Percentiles rank a stretch among this genome's conserved stretches.
Evolutionary conservation across 1,284 basidiomycete genomes (phyloP).

Genomic region (Xerocomus nothofagi): DNA sequence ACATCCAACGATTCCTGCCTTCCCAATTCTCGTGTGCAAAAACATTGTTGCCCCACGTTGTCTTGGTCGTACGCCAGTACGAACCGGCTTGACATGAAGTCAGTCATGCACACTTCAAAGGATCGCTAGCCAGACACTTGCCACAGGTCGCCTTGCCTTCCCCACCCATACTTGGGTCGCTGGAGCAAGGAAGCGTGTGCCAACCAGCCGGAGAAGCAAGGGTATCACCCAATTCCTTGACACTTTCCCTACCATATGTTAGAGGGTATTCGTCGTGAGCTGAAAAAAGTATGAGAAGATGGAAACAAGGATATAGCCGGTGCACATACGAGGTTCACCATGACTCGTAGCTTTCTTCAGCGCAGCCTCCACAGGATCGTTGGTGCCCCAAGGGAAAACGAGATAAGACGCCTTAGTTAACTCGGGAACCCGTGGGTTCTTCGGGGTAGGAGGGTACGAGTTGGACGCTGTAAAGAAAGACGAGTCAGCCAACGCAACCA

Average conservation of each 20-base stretch:
- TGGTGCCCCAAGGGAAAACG: constrained; percentile 73
- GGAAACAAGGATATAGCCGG: background rate
- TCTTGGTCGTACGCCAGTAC: constrained; percentile 64
- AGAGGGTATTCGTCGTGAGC: constrained; percentile 12
- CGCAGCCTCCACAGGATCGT: constrained; percentile 66
- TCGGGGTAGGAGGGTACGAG: constrained; percentile 27
- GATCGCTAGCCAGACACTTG: background rate
- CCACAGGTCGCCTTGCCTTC: constrained; percentile 12
- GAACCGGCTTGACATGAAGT: constrained; percentile 25
- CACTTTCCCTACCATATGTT: constrained; percentile 22
- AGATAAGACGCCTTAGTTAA: constrained; percentile 54
- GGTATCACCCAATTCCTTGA: constrained; percentile 28
- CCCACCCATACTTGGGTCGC: constrained; percentile 46
- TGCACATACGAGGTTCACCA: constrained; percentile 14
- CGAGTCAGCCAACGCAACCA: background rate
- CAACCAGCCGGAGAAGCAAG: constrained; percentile 86
- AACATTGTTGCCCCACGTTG: constrained; percentile 90
- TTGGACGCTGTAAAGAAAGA: constrained; percentile 7
- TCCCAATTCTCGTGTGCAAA: constrained; percentile 91
- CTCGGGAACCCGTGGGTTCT: constrained; percentile 28
- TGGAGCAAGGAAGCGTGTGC: constrained; percentile 68
- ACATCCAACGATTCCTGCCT: constrained; percentile 71
- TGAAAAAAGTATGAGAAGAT: constrained; percentile 4
- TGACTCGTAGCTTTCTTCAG: constrained; percentile 44
- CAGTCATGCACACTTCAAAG: background rate